A percentile compares a stretch with the other conserved stretches of the same genome.
phyloP scores from a whole-genome alignment of 1,284 basidiomycete species.

The Fistulinella cinereoalba region DNA sequence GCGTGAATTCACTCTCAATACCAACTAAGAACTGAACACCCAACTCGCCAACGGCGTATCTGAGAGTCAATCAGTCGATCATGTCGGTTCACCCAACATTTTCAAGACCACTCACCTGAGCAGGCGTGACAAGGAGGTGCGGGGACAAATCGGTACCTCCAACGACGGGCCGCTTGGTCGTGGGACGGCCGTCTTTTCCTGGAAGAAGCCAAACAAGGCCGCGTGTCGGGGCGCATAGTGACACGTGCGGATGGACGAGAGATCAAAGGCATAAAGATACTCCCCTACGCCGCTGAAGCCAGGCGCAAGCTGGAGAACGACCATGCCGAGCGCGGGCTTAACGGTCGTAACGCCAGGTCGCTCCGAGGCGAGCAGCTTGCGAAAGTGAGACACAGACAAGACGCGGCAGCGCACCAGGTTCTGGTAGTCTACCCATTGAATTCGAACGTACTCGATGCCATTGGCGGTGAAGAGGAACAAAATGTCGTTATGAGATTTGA shows the following conservation, averaged over 20 bases:
- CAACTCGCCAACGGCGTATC: slow-evolving; percentile 38
- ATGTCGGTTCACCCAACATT: too few relatives aligned
- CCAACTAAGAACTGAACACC: slow-evolving; percentile 60
- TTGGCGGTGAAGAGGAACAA: neutral
- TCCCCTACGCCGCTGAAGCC: slow-evolving; percentile 49
- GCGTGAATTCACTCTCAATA: slow-evolving; percentile 66
- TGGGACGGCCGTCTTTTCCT: slow-evolving; percentile 48
- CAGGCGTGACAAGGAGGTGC: slow-evolving; percentile 49
- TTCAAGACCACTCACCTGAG: slow-evolving; percentile 40
- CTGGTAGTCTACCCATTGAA: slow-evolving; percentile 59
- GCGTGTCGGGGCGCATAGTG: slow-evolving; percentile 58
- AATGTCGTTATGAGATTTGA: neutral
- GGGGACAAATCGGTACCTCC: slow-evolving; percentile 52
- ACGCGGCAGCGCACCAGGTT: slow-evolving; percentile 57
- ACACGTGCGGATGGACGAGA: slow-evolving; percentile 47
- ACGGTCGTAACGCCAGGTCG: slow-evolving; percentile 50
- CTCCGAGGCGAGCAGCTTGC: slow-evolving; percentile 44
- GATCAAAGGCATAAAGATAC: slow-evolving; percentile 54
- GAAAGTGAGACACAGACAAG: slow-evolving; percentile 52
- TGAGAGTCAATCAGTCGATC: slow-evolving; percentile 11
- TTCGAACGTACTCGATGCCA: slow-evolving; percentile 42
- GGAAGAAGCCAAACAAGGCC: slow-evolving; percentile 60
- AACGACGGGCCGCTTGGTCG: slow-evolving; percentile 34
- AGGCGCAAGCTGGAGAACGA: slow-evolving; percentile 33
- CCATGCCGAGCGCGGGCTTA: slow-evolving; percentile 48